Evolutionary conservation across 352 stramenopile genomes (phyloP).

Genomic region (Pythium biforme): DNA sequence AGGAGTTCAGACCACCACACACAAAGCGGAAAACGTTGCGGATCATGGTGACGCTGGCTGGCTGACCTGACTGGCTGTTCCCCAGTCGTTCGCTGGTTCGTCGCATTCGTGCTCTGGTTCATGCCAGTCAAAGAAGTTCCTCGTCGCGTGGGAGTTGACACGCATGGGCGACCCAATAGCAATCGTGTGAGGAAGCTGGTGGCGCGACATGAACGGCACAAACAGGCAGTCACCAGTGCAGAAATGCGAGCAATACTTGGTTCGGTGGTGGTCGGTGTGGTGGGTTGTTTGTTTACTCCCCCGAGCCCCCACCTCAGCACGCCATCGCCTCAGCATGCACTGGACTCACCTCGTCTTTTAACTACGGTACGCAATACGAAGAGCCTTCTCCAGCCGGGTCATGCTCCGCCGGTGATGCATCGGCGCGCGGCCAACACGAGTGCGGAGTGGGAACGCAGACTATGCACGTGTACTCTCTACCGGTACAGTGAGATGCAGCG

Average conservation of each 20-base stretch:
- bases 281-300: neutral
- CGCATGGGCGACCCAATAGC: neutral
- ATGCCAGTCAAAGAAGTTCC: neutral
- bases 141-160: conserved; percentile 2
- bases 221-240: conserved; percentile 5
- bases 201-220: conserved; percentile 7
- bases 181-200: neutral
- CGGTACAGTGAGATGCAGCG: too few relatives aligned
- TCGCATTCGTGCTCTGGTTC: conserved; percentile 1
- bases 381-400: too few relatives aligned
- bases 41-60: conserved; percentile 1
- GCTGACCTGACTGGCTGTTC: neutral
- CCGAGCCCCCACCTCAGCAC: neutral
- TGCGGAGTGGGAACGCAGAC: too few relatives aligned
- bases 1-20: neutral
- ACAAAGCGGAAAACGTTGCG: neutral
- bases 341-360: too few relatives aligned
- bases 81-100: neutral
- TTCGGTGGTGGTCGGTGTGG: neutral
- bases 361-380: too few relatives aligned
- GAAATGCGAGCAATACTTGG: neutral
- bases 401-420: too few relatives aligned
- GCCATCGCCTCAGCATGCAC: neutral
- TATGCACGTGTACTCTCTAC: neutral
- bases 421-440: too few relatives aligned